Percentiles rank a stretch among this genome's conserved stretches.
phyloP scores from a whole-genome alignment of 163 green algal genomes.

The Prototheca wickerhamii region DNA sequence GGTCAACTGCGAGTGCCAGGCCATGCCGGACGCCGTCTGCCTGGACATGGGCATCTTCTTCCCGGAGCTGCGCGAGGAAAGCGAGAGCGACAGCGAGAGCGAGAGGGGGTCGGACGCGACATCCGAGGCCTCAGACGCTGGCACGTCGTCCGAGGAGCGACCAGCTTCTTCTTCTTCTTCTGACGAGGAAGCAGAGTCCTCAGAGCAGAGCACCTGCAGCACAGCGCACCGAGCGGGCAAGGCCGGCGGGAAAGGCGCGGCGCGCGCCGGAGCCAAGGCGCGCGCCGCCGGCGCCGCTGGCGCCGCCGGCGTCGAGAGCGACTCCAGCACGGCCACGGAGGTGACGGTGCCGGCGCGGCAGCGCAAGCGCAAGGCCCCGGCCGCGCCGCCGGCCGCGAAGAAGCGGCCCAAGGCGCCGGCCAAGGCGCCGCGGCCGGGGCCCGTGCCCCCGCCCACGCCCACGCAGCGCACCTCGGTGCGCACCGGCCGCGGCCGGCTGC shows the following conservation, averaged over 20 bases:
- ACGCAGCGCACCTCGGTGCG: constrained; percentile 69
- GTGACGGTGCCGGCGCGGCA: not conserved
- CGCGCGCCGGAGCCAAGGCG: not conserved
- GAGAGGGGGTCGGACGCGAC: constrained; percentile 5
- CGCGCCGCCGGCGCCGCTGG: not conserved
- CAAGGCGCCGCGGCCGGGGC: constrained; percentile 2
- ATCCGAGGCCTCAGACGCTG: not conserved
- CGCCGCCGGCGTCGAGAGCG: not conserved
- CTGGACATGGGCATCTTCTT: constrained; percentile 78
- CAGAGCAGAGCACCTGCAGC: not conserved
- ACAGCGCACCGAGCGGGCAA: not conserved
- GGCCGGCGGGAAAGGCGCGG: not conserved
- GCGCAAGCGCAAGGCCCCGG: not conserved
- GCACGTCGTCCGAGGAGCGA: not conserved
- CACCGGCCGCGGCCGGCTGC: constrained; percentile 6
- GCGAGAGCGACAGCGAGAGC: not conserved
- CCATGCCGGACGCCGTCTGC: constrained; percentile 57
- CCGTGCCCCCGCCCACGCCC: constrained; percentile 45
- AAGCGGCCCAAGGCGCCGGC: too few relatives aligned
- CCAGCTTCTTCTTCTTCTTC: not conserved
- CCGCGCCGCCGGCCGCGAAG: too few relatives aligned
- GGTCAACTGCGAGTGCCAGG: constrained; percentile 55
- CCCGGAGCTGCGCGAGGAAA: constrained; percentile 10
- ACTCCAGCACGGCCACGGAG: not conserved
- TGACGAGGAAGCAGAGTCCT: not conserved